Conservation (phyloP, 371 early-diverging fungal species). For the Cladochytrium tenue region DNA sequence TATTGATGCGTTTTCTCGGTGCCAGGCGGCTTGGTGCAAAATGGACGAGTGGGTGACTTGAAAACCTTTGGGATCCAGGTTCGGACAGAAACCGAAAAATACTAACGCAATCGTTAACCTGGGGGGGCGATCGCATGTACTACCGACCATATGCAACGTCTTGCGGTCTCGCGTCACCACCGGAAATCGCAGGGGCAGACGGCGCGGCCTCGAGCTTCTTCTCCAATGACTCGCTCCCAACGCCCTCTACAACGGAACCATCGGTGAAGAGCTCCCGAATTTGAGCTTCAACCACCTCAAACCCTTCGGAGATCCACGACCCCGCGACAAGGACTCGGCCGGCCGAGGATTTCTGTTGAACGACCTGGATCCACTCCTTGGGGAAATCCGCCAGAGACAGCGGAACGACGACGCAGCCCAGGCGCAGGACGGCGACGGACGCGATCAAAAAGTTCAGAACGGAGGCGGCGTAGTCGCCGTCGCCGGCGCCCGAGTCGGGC, state of each 20-base stretch:
- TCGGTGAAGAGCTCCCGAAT: not conserved
- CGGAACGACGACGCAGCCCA: constrained; percentile 1
- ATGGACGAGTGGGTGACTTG: constrained; percentile 10
- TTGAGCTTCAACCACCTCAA: not conserved
- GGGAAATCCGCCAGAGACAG: not conserved
- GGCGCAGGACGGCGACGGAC: not conserved
- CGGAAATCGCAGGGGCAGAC: too few species aligned
- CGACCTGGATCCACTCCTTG: constrained; percentile 2
- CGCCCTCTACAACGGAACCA: not conserved
- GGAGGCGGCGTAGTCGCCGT: not conserved
- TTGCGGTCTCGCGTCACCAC: not conserved
- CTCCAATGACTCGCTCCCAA: not conserved
- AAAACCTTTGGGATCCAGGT: not conserved
- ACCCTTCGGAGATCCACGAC: not conserved
- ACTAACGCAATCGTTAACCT: not conserved
- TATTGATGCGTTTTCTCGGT: not conserved
- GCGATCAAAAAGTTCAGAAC: constrained; percentile 2
- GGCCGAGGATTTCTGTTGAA: not conserved
- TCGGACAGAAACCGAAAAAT: constrained; percentile 1
- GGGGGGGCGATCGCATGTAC: not conserved
- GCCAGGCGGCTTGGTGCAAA: not conserved
- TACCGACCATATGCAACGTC: not conserved
- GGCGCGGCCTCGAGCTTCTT: not conserved
- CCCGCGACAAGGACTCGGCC: not conserved
- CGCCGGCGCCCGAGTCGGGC: not conserved